Evolutionary conservation across 768 basidiomycete genomes (phyloP), one percentile per base, ranked within the genome.

Genomic region (Favolaschia claudopus): DNA sequence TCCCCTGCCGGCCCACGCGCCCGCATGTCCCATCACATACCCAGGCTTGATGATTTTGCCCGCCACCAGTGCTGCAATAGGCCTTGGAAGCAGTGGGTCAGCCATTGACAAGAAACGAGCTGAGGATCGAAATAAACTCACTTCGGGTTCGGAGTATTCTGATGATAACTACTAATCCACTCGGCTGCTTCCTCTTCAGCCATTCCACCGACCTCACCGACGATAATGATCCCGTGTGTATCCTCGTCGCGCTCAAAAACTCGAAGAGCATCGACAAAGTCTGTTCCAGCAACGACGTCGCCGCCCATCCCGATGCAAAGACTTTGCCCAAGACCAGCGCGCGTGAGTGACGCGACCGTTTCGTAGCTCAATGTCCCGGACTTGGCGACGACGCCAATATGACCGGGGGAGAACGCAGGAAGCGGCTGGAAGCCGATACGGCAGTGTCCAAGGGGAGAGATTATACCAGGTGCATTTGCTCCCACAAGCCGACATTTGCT

Each of bases 231-330:
- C 3, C 52, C 62, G 38, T 63, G 47, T 13, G 62, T 63, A 20
- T 49, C 47, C 10, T 19, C 20, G 14, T 63, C 51, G 20, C 46
- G 32, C 40, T 45, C 45, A 12, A 63, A 55, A 13, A 63, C 50
- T 10, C 25, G 40, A n/a, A 63, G 57, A 1, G 56, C 62, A 34
- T 63, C 62, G 10, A 63, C 62, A 40, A 63, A 58, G 31, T 63
- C 62, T 4, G 62, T 63, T 13, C 62, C 62, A 5, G 62, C 56
- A 8, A 63, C 24, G 0, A 63, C 40, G 31, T 63, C 62, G 10
- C 62, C 62, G 13, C 62, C 62, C 56, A 63, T 58, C 22, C 62
- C 62, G 42, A 63, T 58, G 34, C 62, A 63, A 48, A 58, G 56
- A 34, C 62, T 63, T 28, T 63, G 62, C 12, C 62, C 62, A 19